Evolutionary conservation across 2,329 filamentous ascomycete species (phyloP).

Genomic region (Alternaria panax): DNA sequence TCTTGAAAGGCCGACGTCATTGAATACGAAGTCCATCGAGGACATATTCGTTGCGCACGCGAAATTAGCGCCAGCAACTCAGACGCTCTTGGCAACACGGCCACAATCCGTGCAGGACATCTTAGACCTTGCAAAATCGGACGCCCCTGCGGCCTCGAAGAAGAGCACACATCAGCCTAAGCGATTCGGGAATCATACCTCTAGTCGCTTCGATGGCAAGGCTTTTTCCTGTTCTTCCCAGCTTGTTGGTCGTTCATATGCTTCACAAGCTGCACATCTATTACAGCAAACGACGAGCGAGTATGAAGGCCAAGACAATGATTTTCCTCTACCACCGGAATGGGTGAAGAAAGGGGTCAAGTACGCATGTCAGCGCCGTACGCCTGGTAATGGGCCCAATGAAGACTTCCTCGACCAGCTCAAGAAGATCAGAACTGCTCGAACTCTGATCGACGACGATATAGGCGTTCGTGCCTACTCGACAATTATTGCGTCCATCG

Average conservation of each 20-base stretch:
- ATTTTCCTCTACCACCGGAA: slow-evolving; percentile 71
- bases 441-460: slow-evolving; percentile 75
- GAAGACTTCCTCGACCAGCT: slow-evolving; percentile 76
- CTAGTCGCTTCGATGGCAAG: slow-evolving; percentile 44
- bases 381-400: slow-evolving; percentile 75
- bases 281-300: slow-evolving; percentile 79
- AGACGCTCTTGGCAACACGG: slow-evolving; percentile 27
- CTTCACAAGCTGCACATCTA: slow-evolving; percentile 52
- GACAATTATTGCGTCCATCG: slow-evolving; percentile 80
- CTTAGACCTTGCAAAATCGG: slow-evolving; percentile 63
- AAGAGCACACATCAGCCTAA: slow-evolving; percentile 25
- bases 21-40: slow-evolving; percentile 29
- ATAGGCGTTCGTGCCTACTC: slow-evolving; percentile 87
- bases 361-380: slow-evolving; percentile 84
- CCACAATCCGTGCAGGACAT: slow-evolving; percentile 48
- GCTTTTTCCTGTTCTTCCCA: slow-evolving; percentile 37
- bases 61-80: slow-evolving; percentile 21
- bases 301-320: slow-evolving; percentile 64
- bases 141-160: slow-evolving; percentile 41
- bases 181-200: slow-evolving; percentile 27
- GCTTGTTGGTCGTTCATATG: slow-evolving; percentile 16
- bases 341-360: slow-evolving; percentile 69
- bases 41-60: slow-evolving; percentile 17
- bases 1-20: slow-evolving; percentile 47
- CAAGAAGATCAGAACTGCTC: slow-evolving; percentile 74